These are phyloP conservation scores for Lachnellula occidentalis DNA, from an alignment of 2,329 filamentous ascomycete species.

Conservation along the genomic window DNA sequence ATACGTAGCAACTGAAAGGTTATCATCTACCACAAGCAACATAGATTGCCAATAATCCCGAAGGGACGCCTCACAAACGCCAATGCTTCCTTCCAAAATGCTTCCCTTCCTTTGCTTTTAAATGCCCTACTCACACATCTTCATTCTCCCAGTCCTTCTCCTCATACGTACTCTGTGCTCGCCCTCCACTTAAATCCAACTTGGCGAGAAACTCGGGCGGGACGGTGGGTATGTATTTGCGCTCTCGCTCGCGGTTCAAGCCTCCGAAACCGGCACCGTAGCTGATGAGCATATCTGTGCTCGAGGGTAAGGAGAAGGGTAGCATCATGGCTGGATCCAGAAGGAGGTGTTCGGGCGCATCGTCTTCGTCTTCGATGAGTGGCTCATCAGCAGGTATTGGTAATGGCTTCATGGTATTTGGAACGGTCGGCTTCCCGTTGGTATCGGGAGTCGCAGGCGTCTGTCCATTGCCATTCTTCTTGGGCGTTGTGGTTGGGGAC, in stretches of 20 bases:
- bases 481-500: constrained; percentile 39
- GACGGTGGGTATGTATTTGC: constrained; percentile 93
- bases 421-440: constrained; percentile 32
- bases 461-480: constrained; percentile 37
- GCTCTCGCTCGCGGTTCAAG: constrained; percentile 81
- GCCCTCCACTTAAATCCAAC: constrained; percentile 55
- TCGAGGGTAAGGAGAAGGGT: constrained; percentile 90
- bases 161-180: constrained; percentile 51
- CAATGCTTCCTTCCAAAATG: constrained; percentile 3
- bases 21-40: no score
- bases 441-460: constrained; percentile 37
- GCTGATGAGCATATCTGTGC: constrained; percentile 93
- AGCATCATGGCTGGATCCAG: constrained; percentile 88
- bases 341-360: constrained; percentile 68
- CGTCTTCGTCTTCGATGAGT: constrained; percentile 50
- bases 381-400: constrained; percentile 19
- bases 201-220: constrained; percentile 89
- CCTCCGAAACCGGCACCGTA: constrained; percentile 95
- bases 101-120: background rate
- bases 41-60: no score
- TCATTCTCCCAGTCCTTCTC: constrained; percentile 65
- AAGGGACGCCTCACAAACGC: constrained; percentile 6
- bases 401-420: constrained; percentile 16
- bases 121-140: constrained; percentile 33
- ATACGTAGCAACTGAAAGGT: no score